These are phyloP conservation scores for Wickerhamomyces canadensis DNA, from an alignment of 805 yeast genomes.

Conservation along the genomic window DNA sequence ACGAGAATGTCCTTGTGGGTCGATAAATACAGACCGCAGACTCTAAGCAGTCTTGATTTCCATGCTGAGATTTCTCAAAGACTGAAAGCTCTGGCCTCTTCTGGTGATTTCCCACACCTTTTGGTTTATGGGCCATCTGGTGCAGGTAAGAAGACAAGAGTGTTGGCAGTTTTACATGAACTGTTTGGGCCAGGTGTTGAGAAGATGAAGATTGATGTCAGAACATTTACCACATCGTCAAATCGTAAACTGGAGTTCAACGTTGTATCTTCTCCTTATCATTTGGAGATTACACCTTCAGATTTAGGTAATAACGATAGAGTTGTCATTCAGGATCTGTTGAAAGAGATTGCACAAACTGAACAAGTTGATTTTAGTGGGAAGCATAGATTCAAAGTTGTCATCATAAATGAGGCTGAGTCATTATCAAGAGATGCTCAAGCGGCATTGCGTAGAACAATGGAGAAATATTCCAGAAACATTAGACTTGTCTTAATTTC, in stretches of 20 bases:
- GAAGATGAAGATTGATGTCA: constrained; percentile 83
- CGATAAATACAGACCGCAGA: constrained; percentile 82
- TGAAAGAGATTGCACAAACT: constrained; percentile 92
- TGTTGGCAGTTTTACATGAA: constrained; percentile 70
- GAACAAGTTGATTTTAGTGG: constrained; percentile 83
- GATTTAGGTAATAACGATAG: constrained; percentile 97
- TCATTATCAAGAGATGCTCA: constrained; percentile 88
- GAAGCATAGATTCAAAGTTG: constrained; percentile 64
- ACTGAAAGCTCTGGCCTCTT: constrained; percentile 53
- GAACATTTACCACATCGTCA: constrained; percentile 69
- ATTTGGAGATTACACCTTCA: constrained; percentile 91
- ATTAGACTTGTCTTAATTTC: constrained; percentile 80
- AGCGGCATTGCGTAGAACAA: constrained; percentile 90
- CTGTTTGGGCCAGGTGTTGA: constrained; percentile 81
- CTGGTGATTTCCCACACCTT: constrained; percentile 91
- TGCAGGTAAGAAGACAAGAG: constrained; percentile 94
- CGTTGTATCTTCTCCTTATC: constrained; percentile 87
- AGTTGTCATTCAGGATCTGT: constrained; percentile 86
- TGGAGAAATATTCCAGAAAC: constrained; percentile 90
- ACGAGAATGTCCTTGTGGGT: constrained; percentile 90
- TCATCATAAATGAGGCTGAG: constrained; percentile 88
- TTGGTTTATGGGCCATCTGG: constrained; percentile 95
- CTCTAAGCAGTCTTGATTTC: constrained; percentile 57
- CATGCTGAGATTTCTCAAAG: constrained; percentile 61
- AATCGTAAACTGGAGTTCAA: constrained; percentile 84